Evolutionary conservation across 177 flowering plant species (phyloP).

Genomic region (Vitis hybrid): DNA sequence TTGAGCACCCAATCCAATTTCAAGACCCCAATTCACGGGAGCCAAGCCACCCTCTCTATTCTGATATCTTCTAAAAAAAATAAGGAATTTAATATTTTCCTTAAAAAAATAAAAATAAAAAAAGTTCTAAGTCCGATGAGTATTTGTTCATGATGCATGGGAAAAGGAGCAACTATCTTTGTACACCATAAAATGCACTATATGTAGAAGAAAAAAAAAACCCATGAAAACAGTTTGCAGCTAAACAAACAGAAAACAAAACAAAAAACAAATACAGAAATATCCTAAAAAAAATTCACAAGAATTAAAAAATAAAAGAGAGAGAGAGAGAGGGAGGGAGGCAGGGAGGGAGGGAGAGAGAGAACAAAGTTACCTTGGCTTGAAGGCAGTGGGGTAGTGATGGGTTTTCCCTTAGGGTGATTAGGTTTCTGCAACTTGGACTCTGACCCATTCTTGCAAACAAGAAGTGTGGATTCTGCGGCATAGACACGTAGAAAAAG

Average conservation of each 20-base stretch:
- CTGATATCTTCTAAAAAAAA: background rate
- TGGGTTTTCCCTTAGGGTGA: constrained; percentile 11
- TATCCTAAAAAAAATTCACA: too few species aligned
- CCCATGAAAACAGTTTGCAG: too few species aligned
- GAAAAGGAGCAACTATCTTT: too few species aligned
- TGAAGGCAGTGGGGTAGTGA: constrained; percentile 6
- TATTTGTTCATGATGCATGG: background rate
- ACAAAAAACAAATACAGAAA: too few species aligned
- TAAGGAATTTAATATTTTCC: background rate
- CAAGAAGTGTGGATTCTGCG: constrained; percentile 33
- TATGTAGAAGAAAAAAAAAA: too few species aligned
- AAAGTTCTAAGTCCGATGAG: background rate
- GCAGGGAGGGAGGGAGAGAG: too few species aligned
- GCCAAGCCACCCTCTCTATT: too few species aligned
- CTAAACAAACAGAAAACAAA: too few species aligned
- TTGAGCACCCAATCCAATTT: too few species aligned
- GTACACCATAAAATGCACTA: too few species aligned
- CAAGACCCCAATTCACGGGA: too few species aligned
- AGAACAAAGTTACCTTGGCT: constrained; percentile 30
- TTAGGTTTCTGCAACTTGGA: constrained; percentile 5
- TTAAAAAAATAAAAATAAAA: background rate
- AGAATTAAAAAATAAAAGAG: background rate
- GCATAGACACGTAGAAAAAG: background rate
- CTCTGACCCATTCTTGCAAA: constrained; percentile 17
- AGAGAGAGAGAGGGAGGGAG: too few species aligned